Evolutionary conservation across 2,329 filamentous ascomycete species (phyloP).

Genomic region (Talaromyces pinophilus): DNA sequence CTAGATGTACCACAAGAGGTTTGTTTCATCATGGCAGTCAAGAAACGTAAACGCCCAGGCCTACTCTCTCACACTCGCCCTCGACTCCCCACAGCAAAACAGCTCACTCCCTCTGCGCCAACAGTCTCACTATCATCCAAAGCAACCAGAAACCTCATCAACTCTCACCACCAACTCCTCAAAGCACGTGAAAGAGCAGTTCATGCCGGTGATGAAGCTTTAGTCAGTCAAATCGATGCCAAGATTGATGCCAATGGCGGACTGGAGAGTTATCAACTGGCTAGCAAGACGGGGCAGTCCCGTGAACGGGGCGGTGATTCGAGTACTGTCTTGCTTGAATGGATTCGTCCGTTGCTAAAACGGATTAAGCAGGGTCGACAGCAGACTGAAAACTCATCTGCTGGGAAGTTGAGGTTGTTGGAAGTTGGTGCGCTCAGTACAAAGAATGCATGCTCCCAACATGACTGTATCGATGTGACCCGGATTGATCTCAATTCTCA

Average conservation of each 20-base stretch:
- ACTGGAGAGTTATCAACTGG: conserved; percentile 61
- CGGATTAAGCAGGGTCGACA: conserved; percentile 26
- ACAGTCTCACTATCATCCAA: conserved; percentile 54
- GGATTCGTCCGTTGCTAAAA: conserved; percentile 48
- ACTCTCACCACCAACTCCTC: conserved; percentile 60
- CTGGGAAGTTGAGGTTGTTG: conserved; percentile 63
- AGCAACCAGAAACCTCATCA: conserved; percentile 60
- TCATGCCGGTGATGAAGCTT: conserved; percentile 46
- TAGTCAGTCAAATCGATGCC: conserved; percentile 47
- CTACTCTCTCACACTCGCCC: conserved; percentile 51
- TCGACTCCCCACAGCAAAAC: conserved; percentile 41
- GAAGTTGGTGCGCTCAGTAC: conserved; percentile 88
- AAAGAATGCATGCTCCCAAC: conserved; percentile 78
- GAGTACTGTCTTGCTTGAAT: conserved; percentile 60
- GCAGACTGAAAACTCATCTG: conserved; percentile 24
- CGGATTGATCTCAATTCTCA: conserved; percentile 92
- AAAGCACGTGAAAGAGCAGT: conserved; percentile 58
- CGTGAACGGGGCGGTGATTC: conserved; percentile 64
- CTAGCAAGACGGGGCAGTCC: conserved; percentile 64
- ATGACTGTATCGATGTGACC: conserved; percentile 68
- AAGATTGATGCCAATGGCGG: conserved; percentile 61
- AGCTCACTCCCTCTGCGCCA: conserved; percentile 23
- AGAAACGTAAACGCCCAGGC: conserved; percentile 38
- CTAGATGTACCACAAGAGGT: neutral
- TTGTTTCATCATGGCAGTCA: conserved; percentile 31